These are phyloP conservation scores for Escovopsis sp. DNA, from an alignment of 2,329 filamentous ascomycete species.

Conservation along the genomic window DNA sequence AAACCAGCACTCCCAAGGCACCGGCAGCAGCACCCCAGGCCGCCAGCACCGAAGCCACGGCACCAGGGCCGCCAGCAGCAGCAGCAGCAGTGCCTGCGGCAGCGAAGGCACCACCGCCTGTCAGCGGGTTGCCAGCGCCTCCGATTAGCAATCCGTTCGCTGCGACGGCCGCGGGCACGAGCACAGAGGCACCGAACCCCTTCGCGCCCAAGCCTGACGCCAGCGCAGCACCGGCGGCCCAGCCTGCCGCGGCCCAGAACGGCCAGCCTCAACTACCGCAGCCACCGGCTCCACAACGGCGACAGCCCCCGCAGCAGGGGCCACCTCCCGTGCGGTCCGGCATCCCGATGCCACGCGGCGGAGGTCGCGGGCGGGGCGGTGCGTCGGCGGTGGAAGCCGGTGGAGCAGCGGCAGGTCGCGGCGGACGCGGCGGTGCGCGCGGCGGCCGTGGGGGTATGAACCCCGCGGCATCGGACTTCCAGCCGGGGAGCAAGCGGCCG, in stretches of 20 bases:
- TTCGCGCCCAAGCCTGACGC: conserved; percentile 13
- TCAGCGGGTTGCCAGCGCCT: conserved; percentile 11
- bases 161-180: conserved; percentile 8
- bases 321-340: conserved; percentile 18
- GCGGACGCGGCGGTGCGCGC: conserved; percentile 27
- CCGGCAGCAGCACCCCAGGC: conserved; percentile 4
- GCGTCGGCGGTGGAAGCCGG: conserved; percentile 20
- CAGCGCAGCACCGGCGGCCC: background rate
- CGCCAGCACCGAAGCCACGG: background rate
- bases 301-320: conserved; percentile 5
- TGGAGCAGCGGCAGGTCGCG: conserved; percentile 16
- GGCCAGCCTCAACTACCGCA: conserved; percentile 3
- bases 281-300: conserved; percentile 6
- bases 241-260: conserved; percentile 7
- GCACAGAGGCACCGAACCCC: conserved; percentile 13
- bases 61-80: background rate
- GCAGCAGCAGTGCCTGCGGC: background rate
- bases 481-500: conserved; percentile 42
- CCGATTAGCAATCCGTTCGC: conserved; percentile 20
- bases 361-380: conserved; percentile 24
- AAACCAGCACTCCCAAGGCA: conserved; percentile 6
- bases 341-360: conserved; percentile 28
- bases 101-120: conserved; percentile 5
- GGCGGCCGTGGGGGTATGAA: conserved; percentile 32
- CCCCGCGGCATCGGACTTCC: conserved; percentile 38